phyloP scores from a whole-genome alignment of 2,329 filamentous ascomycete genomes.

The Aspergillus hiratsukae region DNA sequence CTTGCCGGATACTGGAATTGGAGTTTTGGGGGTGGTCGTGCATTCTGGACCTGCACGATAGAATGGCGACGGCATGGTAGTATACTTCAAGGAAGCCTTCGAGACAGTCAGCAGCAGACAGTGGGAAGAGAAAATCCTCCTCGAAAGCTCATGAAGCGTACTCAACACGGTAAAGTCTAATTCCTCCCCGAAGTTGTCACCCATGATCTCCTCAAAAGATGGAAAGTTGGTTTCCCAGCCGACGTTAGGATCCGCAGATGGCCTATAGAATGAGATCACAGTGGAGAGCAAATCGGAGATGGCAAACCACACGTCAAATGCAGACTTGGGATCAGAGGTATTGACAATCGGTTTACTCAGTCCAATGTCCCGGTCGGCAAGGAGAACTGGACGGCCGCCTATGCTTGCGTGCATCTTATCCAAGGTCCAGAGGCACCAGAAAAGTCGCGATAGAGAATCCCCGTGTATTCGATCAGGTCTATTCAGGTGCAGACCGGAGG shows the following conservation, averaged over 20 bases:
- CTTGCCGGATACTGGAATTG: conserved; percentile 52
- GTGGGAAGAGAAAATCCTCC: neutral
- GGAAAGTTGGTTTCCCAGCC: conserved; percentile 39
- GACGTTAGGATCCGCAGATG: conserved; percentile 27
- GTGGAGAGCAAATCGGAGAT: conserved; percentile 35
- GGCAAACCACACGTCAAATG: conserved; percentile 36
- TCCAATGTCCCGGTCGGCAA: conserved; percentile 39
- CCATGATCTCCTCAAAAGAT: conserved; percentile 32
- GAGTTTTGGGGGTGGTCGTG: conserved; percentile 40
- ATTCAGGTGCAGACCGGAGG: conserved; percentile 36
- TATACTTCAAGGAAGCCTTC: conserved; percentile 51
- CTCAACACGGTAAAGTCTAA: conserved; percentile 28
- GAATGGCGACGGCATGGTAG: conserved; percentile 54
- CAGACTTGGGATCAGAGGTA: conserved; percentile 11
- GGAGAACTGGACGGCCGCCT: conserved; percentile 36
- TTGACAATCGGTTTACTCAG: conserved; percentile 25
- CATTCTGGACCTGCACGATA: conserved; percentile 48
- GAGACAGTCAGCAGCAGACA: conserved; percentile 1
- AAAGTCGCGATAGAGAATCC: conserved; percentile 30
- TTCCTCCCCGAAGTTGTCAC: conserved; percentile 20
- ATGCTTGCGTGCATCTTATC: conserved; percentile 41
- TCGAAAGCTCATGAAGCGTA: conserved; percentile 6
- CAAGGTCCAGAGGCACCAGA: conserved; percentile 40
- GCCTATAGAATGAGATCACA: conserved; percentile 39
- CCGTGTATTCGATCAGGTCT: conserved; percentile 27